Percentiles rank a stretch among this genome's conserved stretches.
Conservation (phyloP, 768 basidiomycete genomes). For the Rhizopogon vulgaris region DNA sequence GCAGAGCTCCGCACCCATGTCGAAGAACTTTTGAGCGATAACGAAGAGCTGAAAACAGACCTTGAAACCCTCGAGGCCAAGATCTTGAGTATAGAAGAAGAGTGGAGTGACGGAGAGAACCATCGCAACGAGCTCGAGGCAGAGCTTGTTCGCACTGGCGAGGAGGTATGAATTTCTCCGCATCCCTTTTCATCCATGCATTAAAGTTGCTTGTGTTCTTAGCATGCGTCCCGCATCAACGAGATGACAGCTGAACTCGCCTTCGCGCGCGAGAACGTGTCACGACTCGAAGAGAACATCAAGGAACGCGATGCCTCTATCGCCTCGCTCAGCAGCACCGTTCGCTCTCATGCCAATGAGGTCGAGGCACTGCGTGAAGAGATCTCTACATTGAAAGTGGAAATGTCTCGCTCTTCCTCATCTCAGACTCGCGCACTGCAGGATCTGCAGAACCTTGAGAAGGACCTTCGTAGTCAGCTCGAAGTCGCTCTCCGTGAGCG, state of each 20-base stretch:
- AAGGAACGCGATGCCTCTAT: constrained; percentile 54
- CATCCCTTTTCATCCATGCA: background rate
- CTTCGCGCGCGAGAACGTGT: constrained; percentile 44
- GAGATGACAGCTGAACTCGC: constrained; percentile 51
- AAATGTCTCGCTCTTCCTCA: constrained; percentile 43
- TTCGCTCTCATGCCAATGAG: constrained; percentile 45
- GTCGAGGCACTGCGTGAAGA: constrained; percentile 50
- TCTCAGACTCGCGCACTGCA: constrained; percentile 37
- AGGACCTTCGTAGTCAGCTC: constrained; percentile 26
- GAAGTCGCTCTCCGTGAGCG: constrained; percentile 47
- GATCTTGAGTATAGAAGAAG: constrained; percentile 42
- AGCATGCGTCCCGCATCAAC: constrained; percentile 42
- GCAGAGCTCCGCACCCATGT: background rate
- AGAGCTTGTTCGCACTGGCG: constrained; percentile 46
- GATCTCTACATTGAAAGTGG: constrained; percentile 47
- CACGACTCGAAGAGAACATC: constrained; percentile 54
- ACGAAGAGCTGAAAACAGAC: constrained; percentile 3
- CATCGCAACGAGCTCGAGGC: constrained; percentile 48
- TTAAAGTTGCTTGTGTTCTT: constrained; percentile 33
- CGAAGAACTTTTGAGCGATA: background rate
- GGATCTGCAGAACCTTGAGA: constrained; percentile 5
- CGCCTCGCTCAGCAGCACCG: constrained; percentile 37
- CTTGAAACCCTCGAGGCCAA: constrained; percentile 36
- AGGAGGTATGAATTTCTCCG: constrained; percentile 35
- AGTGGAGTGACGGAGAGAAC: constrained; percentile 53